Conservation (phyloP, 2,329 filamentous ascomycete genomes). For the Sclerotinia nivalis region DNA sequence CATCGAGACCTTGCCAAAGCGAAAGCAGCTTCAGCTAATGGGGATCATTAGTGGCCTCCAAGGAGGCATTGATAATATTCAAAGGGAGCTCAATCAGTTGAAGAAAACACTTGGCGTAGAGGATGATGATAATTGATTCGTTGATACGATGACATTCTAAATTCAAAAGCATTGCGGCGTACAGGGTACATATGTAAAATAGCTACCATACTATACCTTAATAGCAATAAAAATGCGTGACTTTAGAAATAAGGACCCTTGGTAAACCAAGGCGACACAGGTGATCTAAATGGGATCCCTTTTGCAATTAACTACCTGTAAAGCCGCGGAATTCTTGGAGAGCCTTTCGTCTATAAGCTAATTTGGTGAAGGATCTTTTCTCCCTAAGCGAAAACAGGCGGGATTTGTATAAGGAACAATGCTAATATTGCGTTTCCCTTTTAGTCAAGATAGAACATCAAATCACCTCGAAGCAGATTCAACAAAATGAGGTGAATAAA, state of each 20-base stretch:
- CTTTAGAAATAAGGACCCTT: background rate
- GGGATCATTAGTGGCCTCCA: slow-evolving; percentile 39
- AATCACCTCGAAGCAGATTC: background rate
- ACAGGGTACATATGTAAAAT: slow-evolving; percentile 8
- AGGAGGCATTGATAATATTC: slow-evolving; percentile 40
- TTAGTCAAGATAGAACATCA: background rate
- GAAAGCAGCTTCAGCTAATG: slow-evolving; percentile 40
- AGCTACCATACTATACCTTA: slow-evolving; percentile 6
- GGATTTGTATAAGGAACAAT: background rate
- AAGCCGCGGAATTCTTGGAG: background rate
- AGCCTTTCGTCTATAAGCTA: background rate
- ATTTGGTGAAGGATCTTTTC: background rate
- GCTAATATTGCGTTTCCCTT: background rate
- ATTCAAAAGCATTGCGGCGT: background rate
- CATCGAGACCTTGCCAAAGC: slow-evolving; percentile 39
- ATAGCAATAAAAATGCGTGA: slow-evolving; percentile 17
- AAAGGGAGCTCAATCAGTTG: slow-evolving; percentile 37
- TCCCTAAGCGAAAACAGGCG: slow-evolving; percentile 16
- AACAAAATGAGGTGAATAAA: background rate
- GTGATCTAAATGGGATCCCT: background rate
- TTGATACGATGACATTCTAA: slow-evolving; percentile 2
- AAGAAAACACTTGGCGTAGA: slow-evolving; percentile 40
- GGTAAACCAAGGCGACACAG: background rate
- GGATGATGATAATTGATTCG: slow-evolving; percentile 32
- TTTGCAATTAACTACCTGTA: background rate